Conservation (phyloP, 805 yeast genomes). For the Cyberlindnera mycetangii region DNA sequence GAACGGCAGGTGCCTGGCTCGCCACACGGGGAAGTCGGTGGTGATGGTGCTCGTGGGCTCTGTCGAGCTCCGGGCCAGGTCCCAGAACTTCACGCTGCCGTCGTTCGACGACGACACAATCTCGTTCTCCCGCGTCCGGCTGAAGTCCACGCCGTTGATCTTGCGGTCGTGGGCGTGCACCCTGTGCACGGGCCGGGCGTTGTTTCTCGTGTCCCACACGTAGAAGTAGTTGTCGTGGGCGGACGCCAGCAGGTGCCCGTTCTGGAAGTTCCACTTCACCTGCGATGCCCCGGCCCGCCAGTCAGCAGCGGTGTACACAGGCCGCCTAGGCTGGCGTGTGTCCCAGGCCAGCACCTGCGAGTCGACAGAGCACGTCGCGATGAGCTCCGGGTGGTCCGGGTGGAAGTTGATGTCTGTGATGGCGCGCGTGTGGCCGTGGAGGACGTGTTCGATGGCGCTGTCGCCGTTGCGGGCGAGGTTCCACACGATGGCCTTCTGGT, state of each 20-base stretch:
- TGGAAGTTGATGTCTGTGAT: conserved; percentile 95
- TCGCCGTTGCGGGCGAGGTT: conserved; percentile 68
- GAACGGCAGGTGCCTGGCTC: conserved; percentile 87
- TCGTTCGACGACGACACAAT: conserved; percentile 87
- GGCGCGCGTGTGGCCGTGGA: conserved; percentile 90
- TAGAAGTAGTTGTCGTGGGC: conserved; percentile 79
- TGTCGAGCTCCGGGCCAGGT: conserved; percentile 40
- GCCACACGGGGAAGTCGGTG: conserved; percentile 82
- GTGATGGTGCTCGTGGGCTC: conserved; percentile 56
- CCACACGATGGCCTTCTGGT: conserved; percentile 96
- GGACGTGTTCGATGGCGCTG: conserved; percentile 78
- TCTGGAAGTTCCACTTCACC: conserved; percentile 85
- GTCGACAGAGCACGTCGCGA: conserved; percentile 94
- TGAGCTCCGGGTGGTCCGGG: conserved; percentile 75
- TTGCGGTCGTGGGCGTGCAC: conserved; percentile 79
- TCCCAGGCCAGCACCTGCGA: conserved; percentile 90
- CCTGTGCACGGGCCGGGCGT: conserved; percentile 67
- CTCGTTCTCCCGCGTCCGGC: conserved; percentile 53
- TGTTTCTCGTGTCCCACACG: conserved; percentile 87
- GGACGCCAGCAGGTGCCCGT: conserved; percentile 77
- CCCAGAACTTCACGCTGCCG: conserved; percentile 81
- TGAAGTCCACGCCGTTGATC: conserved; percentile 87
- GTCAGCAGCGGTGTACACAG: conserved; percentile 80
- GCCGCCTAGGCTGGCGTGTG: conserved; percentile 71
- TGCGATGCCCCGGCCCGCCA: conserved; percentile 95